Base-by-base conservation (phyloP, 2,329 filamentous ascomycete genomes). In the Davidsoniella virescens region DNA sequence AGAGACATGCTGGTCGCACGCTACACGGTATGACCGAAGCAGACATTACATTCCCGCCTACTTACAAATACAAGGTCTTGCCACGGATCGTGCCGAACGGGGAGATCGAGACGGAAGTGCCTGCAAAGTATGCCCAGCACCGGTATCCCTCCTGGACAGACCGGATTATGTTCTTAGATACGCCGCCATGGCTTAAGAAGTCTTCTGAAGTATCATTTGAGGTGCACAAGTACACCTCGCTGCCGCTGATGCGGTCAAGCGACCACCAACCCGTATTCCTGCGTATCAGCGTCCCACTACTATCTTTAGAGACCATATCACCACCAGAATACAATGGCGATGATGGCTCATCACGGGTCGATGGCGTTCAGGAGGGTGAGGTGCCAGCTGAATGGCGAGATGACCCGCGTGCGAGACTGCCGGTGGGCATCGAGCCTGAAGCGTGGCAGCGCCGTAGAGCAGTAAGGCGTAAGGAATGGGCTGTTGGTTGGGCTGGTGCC, bases 81-180 rank as follows among this genome's bases (percentile, higher is more conserved):
- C 66, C 63, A 1, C 60, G 57, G 16, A 54, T 56, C 9, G 60
- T 61, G 12, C 60, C 59, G 1, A 26, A 38, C 5, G 38, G 50
- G 16, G 33, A 46, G 10, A 33, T 54, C 25, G 60, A 65, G 40
- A 62, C 66, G 36, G 60, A 66, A 2, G 64, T 72, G 3, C 65
- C 69, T 9, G 90, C 83, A 80, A 66, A 70, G 29, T 95, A 87
- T 75, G 84, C 87, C 6, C 69, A 71, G 52, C 84, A 93, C 62
- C 80, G 92, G 43, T 93, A 85, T 73, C 88, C 92, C 1, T 81
- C 82, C 59, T 96, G 90, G 92, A 94, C 87, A 59, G 92, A 96
- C 64, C 78, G 92, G 3, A 81, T 96, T 17, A 68, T 96, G 17
- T 96, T 80, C 63, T 69, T 90, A 2, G 76, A 82, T 47, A 65